Evolutionary conservation across 177 flowering plant genomes (phyloP).

Genomic region (Vitis hybrid): DNA sequence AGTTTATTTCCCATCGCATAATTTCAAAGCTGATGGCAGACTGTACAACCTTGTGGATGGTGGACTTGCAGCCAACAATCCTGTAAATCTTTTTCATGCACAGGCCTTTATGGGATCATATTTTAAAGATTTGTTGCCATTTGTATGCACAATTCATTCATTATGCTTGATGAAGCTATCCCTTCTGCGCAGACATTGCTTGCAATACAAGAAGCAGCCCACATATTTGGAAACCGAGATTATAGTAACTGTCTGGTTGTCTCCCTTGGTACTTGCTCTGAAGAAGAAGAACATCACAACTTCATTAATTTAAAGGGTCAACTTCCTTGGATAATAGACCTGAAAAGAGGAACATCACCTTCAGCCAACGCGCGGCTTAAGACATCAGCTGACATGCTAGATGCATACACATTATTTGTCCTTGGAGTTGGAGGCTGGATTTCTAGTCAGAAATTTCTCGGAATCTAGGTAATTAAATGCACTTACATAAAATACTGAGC

Average conservation of each 20-base stretch:
- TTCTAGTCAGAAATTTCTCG: constrained; percentile 7
- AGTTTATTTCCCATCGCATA: too few species aligned
- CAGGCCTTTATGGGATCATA: too few species aligned
- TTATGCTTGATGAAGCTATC: too few species aligned
- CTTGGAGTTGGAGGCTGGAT: neutral
- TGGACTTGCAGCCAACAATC: too few species aligned
- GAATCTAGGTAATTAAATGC: constrained; percentile 12
- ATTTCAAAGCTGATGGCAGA: too few species aligned
- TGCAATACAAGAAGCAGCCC: constrained; percentile 13
- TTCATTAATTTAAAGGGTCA: neutral
- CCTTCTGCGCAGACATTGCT: constrained; percentile 7
- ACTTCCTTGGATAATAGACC: neutral
- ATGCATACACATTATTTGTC: constrained; percentile 12
- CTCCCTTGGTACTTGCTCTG: constrained; percentile 16
- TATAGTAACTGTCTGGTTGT: constrained; percentile 4
- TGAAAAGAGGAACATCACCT: neutral
- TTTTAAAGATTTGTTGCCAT: too few species aligned
- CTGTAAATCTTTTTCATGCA: too few species aligned
- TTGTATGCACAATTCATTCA: too few species aligned
- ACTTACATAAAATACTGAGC: neutral
- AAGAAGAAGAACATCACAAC: too few species aligned
- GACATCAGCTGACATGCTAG: constrained; percentile 15
- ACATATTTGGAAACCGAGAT: neutral
- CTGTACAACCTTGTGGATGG: too few species aligned
- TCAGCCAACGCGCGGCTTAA: constrained; percentile 3